These are phyloP conservation scores for Solanum acaule DNA, from an alignment of 257 asterid genomes.

Conservation along the genomic window DNA sequence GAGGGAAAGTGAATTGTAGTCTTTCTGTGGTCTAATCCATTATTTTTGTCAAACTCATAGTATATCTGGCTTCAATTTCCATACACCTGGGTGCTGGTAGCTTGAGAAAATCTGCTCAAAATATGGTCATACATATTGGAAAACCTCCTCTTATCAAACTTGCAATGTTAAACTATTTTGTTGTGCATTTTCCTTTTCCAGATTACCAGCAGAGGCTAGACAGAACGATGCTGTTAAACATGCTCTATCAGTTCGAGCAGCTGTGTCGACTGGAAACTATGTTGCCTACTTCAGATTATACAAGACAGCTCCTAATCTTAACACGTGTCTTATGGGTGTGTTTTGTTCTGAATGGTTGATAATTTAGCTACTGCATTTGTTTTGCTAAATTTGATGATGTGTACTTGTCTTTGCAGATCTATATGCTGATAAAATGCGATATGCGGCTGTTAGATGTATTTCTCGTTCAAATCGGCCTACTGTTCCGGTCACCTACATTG, in stretches of 20 bases:
- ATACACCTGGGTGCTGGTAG: background rate
- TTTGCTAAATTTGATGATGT: background rate
- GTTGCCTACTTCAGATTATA: conserved; percentile 81
- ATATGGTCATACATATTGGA: background rate
- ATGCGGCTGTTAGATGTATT: conserved; percentile 83
- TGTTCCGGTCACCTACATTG: conserved; percentile 68
- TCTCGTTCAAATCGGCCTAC: conserved; percentile 95
- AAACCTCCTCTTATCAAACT: background rate
- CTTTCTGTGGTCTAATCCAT: background rate
- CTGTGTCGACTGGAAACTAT: conserved; percentile 87
- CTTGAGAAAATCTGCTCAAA: background rate
- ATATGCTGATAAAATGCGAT: conserved; percentile 94
- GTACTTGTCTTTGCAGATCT: conserved; percentile 49
- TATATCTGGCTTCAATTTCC: background rate
- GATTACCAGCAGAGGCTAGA: conserved; percentile 66
- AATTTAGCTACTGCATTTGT: background rate
- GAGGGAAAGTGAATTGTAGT: background rate
- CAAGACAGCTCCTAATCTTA: conserved; percentile 77
- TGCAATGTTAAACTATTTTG: background rate
- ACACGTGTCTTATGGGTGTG: conserved; percentile 79
- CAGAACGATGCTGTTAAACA: conserved; percentile 66
- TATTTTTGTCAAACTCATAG: background rate
- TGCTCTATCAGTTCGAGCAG: conserved; percentile 89
- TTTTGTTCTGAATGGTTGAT: background rate
- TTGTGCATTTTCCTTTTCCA: conserved; percentile 20